Conservation (phyloP, 2,329 filamentous ascomycete genomes). For the Tolypocladium tundrense region DNA sequence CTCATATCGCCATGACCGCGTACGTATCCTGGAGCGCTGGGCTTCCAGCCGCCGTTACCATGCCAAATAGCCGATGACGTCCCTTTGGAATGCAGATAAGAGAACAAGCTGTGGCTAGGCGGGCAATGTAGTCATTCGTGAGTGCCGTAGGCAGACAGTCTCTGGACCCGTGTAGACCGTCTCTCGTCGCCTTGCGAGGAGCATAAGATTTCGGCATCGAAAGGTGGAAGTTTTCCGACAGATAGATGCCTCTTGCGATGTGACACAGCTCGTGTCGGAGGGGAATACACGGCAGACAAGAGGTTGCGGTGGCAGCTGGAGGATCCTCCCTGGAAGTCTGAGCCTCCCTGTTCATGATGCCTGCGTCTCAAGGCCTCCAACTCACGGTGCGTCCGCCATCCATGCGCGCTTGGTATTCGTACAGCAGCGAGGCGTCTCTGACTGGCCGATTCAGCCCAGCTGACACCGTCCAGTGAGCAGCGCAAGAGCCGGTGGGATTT, state of each 20-base stretch:
- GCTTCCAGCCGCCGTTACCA: background rate
- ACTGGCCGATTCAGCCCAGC: background rate
- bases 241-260: background rate
- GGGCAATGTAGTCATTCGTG: background rate
- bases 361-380: background rate
- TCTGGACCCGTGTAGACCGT: background rate
- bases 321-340: background rate
- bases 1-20: background rate
- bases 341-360: background rate
- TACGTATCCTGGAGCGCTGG: background rate
- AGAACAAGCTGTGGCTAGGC: background rate
- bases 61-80: background rate
- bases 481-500: background rate
- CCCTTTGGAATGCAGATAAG: background rate
- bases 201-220: background rate
- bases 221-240: background rate
- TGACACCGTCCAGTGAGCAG: background rate
- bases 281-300: background rate
- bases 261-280: background rate
- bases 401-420: background rate
- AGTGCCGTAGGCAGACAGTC: background rate
- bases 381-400: background rate
- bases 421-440: background rate
- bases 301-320: background rate
- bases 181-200: background rate